phyloP scores from a whole-genome alignment of 139 green algal genomes.

The Chlorella sp. region DNA sequence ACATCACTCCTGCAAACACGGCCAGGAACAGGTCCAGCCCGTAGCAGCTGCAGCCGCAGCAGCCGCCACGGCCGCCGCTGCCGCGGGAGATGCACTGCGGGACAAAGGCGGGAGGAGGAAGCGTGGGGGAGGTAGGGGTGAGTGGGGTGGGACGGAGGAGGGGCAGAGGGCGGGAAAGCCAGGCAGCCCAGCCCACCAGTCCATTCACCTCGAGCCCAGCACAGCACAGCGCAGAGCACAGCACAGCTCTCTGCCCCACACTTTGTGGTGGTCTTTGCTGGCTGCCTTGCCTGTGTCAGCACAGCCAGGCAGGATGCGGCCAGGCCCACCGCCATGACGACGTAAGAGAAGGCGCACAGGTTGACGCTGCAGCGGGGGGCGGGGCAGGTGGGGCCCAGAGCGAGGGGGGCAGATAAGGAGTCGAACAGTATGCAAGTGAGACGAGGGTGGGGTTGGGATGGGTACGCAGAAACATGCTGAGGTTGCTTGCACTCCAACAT shows the following conservation, averaged over 20 bases:
- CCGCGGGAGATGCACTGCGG: slow-evolving; percentile 3
- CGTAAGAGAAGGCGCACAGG: slow-evolving; percentile 25
- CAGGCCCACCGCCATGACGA: slow-evolving; percentile 13
- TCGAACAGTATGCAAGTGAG: no score
- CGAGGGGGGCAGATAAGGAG: not conserved
- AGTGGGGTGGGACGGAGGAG: not conserved
- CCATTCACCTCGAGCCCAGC: no score
- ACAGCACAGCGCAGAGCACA: not conserved
- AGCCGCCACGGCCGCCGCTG: not conserved
- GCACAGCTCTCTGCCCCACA: no score
- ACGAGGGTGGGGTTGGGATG: no score
- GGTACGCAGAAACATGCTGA: not conserved
- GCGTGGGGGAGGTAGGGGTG: not conserved
- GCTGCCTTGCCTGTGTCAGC: not conserved
- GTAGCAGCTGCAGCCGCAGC: slow-evolving; percentile 1
- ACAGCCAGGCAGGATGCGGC: not conserved
- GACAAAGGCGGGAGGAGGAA: not conserved
- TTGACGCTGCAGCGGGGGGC: slow-evolving; percentile 13
- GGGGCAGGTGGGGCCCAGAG: not conserved
- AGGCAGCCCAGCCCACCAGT: not conserved
- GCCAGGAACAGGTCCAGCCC: not conserved
- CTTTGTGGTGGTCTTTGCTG: no score
- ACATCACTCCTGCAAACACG: not conserved
- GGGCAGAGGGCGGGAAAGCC: not conserved
- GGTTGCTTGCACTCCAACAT: not conserved